Base-by-base conservation (phyloP, 805 yeast genomes). In the Myxozyma sirexii region DNA sequence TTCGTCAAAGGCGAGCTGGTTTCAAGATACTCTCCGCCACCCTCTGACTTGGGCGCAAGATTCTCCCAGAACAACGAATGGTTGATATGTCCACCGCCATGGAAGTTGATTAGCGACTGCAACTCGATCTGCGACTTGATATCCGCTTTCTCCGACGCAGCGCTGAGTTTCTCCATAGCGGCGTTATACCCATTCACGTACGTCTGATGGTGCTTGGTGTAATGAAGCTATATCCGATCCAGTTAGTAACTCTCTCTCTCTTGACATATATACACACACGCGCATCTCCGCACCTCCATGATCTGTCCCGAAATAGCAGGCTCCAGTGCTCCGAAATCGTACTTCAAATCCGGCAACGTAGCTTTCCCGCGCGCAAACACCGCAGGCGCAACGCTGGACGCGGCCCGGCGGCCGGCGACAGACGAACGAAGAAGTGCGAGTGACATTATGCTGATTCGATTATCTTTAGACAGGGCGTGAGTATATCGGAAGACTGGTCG, bases 141-240 rank as follows among this genome's bases (percentile, higher is more conserved):
- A 63, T 86, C 88, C 63, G 85, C 82, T 56, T 79, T 78, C 41
- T 76, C 75, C 61, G 81, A 71, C 49, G 96, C 91, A 68, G 83
- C 88, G 12, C 82, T 81, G 54, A 84, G 79, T 76, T 89, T 86
- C 75, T 88, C 96, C 67, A 82, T 74, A 24, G 94, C 90, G 26
- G 84, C 75, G 78, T 90, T 91, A 79, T 83, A 88, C 49, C 94
- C 92, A 72, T 82, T 87, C 67, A 90, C 96, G 71, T 90, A 90
- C 35, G 97, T 88, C 77, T 89, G 94, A 75, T 90, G 97, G 76
- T 90, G 97, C 80, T 91, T 91, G 67, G 85, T 81, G 82, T 90
- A 88, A 78, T 90, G 97, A 54, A 72, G 59, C 63, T 64, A 41
- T 19, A 48, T 39, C 15, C 7, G 27, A 47, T n/a, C 7, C 37